These are phyloP conservation scores for Tolypocladium ovalisporum DNA, from an alignment of 2,329 filamentous ascomycete genomes.

Conservation along the genomic window DNA sequence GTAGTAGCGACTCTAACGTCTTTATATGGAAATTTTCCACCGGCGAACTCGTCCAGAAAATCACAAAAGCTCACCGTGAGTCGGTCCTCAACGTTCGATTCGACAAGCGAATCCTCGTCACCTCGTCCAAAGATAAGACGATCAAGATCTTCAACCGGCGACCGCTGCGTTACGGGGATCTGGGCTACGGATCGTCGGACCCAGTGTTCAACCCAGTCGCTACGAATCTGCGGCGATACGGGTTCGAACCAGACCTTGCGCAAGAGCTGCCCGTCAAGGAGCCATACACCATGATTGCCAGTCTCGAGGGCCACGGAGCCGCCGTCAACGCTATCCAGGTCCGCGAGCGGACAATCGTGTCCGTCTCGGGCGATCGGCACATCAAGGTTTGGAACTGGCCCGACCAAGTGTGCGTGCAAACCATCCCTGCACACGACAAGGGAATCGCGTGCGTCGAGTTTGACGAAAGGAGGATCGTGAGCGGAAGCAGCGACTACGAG, in stretches of 20 bases:
- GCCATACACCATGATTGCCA: slow-evolving; percentile 68
- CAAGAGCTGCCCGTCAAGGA: slow-evolving; percentile 40
- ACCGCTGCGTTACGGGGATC: slow-evolving; percentile 49
- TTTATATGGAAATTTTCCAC: slow-evolving; percentile 93
- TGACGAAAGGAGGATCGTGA: slow-evolving; percentile 86
- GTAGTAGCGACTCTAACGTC: slow-evolving; percentile 83
- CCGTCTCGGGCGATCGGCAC: slow-evolving; percentile 83
- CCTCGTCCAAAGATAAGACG: slow-evolving; percentile 92
- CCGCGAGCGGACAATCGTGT: slow-evolving; percentile 74
- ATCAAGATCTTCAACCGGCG: slow-evolving; percentile 93
- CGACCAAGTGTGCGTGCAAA: slow-evolving; percentile 63
- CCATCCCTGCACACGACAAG: slow-evolving; percentile 79
- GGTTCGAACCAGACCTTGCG: slow-evolving; percentile 36
- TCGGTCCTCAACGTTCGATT: slow-evolving; percentile 92
- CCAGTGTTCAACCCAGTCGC: slow-evolving; percentile 39
- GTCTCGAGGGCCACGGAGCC: slow-evolving; percentile 72
- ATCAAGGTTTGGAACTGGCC: slow-evolving; percentile 95
- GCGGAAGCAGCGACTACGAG: slow-evolving; percentile 90
- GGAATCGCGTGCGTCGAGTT: slow-evolving; percentile 97
- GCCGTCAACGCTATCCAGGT: slow-evolving; percentile 97
- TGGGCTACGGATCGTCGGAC: slow-evolving; percentile 37
- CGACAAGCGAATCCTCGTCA: slow-evolving; percentile 82
- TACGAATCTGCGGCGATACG: slow-evolving; percentile 40
- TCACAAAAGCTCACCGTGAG: slow-evolving; percentile 70
- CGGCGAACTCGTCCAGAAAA: slow-evolving; percentile 66